phyloP scores from a whole-genome alignment of 768 basidiomycete species.

The Agrocybe chaxingu region DNA sequence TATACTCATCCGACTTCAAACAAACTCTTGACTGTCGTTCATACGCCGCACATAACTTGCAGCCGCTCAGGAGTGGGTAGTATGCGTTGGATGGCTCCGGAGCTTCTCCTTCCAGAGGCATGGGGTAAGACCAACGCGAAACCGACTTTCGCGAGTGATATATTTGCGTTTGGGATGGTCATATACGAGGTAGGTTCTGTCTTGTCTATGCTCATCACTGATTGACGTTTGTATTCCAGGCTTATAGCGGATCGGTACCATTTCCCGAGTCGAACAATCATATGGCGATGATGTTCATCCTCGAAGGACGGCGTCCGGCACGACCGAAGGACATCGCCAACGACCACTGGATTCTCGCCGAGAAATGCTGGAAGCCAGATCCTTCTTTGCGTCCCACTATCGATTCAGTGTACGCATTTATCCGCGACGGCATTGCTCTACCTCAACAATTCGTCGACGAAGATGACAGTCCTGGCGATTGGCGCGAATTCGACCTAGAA shows the following conservation, averaged over 20 bases:
- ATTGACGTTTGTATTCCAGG: not conserved
- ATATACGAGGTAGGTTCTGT: slow-evolving; percentile 16
- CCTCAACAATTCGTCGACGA: not conserved
- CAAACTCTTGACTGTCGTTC: too few species aligned
- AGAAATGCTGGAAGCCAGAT: slow-evolving; percentile 9
- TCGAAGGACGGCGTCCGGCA: slow-evolving; percentile 9
- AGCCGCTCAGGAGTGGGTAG: slow-evolving; percentile 18
- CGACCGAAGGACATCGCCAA: slow-evolving; percentile 6
- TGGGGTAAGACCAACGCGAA: slow-evolving; percentile 5
- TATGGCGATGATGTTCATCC: slow-evolving; percentile 10
- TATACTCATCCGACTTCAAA: too few species aligned
- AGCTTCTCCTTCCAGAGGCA: slow-evolving; percentile 16
- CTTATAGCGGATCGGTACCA: slow-evolving; percentile 11
- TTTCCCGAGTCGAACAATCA: slow-evolving; percentile 6
- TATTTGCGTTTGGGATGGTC: slow-evolving; percentile 26
- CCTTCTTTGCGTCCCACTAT: slow-evolving; percentile 10
- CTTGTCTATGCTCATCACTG: not conserved
- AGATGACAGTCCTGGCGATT: not conserved
- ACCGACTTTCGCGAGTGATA: slow-evolving; percentile 24
- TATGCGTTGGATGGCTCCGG: slow-evolving; percentile 28
- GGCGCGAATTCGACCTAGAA: not conserved
- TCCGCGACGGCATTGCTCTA: not conserved
- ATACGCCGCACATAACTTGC: not conserved
- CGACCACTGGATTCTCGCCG: slow-evolving; percentile 4
- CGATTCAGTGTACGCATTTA: not conserved